Base-by-base conservation (phyloP, 805 yeast genomes). In the Metschnikowia koreensis region DNA sequence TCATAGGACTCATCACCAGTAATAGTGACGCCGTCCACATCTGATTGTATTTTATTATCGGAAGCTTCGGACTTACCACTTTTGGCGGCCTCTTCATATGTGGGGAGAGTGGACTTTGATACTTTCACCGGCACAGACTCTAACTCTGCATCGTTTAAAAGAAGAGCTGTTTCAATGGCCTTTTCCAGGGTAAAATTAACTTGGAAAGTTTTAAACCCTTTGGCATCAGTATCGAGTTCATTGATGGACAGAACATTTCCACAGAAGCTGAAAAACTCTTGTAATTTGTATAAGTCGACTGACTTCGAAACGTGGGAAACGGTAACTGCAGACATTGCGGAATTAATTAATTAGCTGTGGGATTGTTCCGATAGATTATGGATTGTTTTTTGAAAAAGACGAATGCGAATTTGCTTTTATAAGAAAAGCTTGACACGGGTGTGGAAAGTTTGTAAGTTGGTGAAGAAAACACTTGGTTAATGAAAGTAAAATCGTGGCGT, bases 261-360 rank as follows among this genome's bases (percentile, higher is more conserved):
- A 64, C 94, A 86, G 67, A 87, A 87, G 26, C 86, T 74, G 68
- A 88, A 87, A 69, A 87, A 87, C 54, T 86, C 86, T 41, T 73
- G 68, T 34, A 87, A 65, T 60, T 84, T 81, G 38, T 75, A 74
- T 43, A 76, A 71, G 5, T 81, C 59, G 38, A 83, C 77, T 31
- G 74, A 58, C 4, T 68, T 59, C 39, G 88, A 81, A 39, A 87
- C 76, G 55, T 82, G 78, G 15, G 83, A 75, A 22, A 83, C 89
- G 53, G 77, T 71, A 42, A 86, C 71, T 9, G 83, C 57, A 26
- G 75, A 62, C 74, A 71, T 71, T 16, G 26, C 7, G 13, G 38
- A 29, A 31, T 8, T 13, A 17, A n/a, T n/a, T 33, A 36, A 26
- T 17, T 42, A 16, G 7, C 44, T 41, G 17, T 15, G 38, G 28